Evolutionary conservation across 139 green algal species (phyloP).

Genomic region (Zygnema cylindricum): DNA sequence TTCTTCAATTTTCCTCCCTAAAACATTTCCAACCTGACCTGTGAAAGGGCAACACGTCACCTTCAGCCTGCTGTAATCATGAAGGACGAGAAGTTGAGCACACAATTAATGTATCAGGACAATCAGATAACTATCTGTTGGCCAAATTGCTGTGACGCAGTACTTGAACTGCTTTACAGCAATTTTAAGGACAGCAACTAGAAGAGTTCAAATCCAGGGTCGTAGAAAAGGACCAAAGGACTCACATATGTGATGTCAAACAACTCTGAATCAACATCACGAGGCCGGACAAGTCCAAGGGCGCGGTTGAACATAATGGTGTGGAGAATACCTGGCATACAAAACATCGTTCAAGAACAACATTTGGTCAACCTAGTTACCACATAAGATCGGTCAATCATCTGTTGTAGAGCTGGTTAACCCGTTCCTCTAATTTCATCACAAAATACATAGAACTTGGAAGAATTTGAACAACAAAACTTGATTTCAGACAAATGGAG

Average conservation of each 20-base stretch:
- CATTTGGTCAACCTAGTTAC: neutral
- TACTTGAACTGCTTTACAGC: too few relatives aligned
- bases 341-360: neutral
- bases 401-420: too few relatives aligned
- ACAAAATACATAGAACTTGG: neutral
- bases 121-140: too few relatives aligned
- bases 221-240: neutral
- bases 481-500: neutral
- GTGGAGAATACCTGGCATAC: conserved; percentile 79
- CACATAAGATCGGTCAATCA: neutral
- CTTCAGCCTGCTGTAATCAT: too few relatives aligned
- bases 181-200: too few relatives aligned
- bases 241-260: conserved; percentile 92
- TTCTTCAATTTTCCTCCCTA: too few relatives aligned
- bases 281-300: conserved; percentile 80
- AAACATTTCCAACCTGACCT: too few relatives aligned
- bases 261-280: conserved; percentile 87
- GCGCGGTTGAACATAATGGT: conserved; percentile 93
- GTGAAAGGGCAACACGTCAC: too few relatives aligned
- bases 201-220: too few relatives aligned
- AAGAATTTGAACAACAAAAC: neutral
- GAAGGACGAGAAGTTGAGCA: too few relatives aligned
- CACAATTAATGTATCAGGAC: too few relatives aligned
- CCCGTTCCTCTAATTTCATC: neutral
- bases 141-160: too few relatives aligned